phyloP scores from a whole-genome alignment of 495 filamentous ascomycete species.

The Hypoxylon crocopeplum region DNA sequence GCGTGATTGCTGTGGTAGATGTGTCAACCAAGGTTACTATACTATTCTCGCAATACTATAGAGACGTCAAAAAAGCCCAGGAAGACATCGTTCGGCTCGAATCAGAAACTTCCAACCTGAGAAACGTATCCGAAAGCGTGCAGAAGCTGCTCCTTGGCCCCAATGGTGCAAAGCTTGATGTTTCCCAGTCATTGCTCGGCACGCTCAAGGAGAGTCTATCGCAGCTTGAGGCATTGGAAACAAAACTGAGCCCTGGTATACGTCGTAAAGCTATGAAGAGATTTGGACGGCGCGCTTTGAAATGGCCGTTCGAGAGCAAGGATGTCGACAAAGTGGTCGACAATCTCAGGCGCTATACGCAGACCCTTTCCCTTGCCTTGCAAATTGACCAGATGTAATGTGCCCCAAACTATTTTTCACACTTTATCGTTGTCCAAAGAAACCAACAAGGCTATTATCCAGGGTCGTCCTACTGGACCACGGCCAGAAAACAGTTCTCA shows the following conservation, averaged over 20 bases:
- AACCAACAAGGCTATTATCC: no score
- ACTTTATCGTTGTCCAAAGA: no score
- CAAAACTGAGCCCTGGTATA: slow-evolving; percentile 41
- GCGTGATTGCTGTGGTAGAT: slow-evolving; percentile 47
- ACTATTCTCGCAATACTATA: slow-evolving; percentile 42
- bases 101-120: slow-evolving; percentile 37
- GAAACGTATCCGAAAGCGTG: slow-evolving; percentile 2
- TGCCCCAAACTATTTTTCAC: no score
- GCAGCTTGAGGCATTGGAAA: slow-evolving; percentile 42
- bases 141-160: slow-evolving; percentile 11
- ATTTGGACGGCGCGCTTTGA: slow-evolving; percentile 41
- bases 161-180: slow-evolving; percentile 12
- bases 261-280: slow-evolving; percentile 41
- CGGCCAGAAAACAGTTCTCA: no score
- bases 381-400: slow-evolving; percentile 50
- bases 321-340: slow-evolving; percentile 46
- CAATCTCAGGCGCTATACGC: slow-evolving; percentile 45
- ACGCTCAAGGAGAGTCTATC: slow-evolving; percentile 36
- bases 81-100: slow-evolving; percentile 45
- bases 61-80: slow-evolving; percentile 44
- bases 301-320: slow-evolving; percentile 52
- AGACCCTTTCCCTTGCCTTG: slow-evolving; percentile 45
- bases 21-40: slow-evolving; percentile 39
- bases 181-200: slow-evolving; percentile 4
- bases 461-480: no score